Base-by-base conservation (phyloP, 768 basidiomycete species). In the Boletellus emodensis region DNA sequence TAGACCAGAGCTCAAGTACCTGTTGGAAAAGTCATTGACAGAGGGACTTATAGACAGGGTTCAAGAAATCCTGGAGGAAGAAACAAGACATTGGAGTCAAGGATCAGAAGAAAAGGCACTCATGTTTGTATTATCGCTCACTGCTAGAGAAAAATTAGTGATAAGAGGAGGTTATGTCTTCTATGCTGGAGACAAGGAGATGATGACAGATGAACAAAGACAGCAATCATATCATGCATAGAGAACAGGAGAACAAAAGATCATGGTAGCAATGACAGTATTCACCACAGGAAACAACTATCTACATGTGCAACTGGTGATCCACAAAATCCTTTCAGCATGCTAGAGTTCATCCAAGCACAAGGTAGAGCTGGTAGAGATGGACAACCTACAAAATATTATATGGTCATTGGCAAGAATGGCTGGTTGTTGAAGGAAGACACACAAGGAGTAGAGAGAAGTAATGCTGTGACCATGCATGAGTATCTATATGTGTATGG, bases 221-320 rank as follows among this genome's bases (percentile, higher is more conserved):
- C n/a, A n/a, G n/a, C n/a, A n/a, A n/a, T n/a, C 46, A 43, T 0
- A 22, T 0, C 0, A 3, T 0, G 44, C 44, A 0, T 59, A 63
- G 66, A 22, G 20, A 20, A 20, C 20, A 20, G 20, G 20, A 20
- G 20, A 20, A 3, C 33, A 15, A 0, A 2, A n/a, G 0, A 30
- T 57, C 1, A 51, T 71, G 26, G 37, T 68, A 0, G 52, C 56
- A 10, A 69, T 64, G 1, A 60, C 56, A 1, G 62, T 63, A 0
- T 60, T 71, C 41, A 62, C 58, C 3, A 61, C 59, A 0, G 68
- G 69, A 0, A 66, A 67, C 9, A 62, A 69, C 44, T 55, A 64
- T 41, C 26, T 58, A 0, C 51, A 57, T 1, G 54, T 66, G 0
- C 48, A 53, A 0, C 33, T 65, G 0, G 58, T 64, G 0, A 18